Evolutionary conservation across 2,329 filamentous ascomycete species (phyloP), one percentile per base, ranked within the genome.

Genomic region (Microdochium trichocladiopsis): DNA sequence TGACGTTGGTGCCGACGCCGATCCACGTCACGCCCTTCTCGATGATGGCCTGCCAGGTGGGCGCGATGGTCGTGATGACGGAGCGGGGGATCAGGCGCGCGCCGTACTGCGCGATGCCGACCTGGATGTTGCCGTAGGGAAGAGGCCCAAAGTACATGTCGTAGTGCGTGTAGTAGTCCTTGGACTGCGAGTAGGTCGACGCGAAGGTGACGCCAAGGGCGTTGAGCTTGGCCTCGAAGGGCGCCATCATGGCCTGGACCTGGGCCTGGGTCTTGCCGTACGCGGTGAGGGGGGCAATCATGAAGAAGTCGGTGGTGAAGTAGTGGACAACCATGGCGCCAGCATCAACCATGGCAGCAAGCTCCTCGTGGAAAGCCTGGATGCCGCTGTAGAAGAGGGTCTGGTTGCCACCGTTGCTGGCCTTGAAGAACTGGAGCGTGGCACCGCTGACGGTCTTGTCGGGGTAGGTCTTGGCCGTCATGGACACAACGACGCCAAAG

Each of bases 401-500:
- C 22, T 77, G 72, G 22, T 61, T 51, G 18, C 61, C 63, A 51
- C 64, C 65, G 9, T 62, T 58, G 41, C 14, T 18, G 1, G 63
- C 53, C 14, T 63, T 61, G 21, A 63, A 61, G 55, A 80, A 76
- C 1, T 63, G 66, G 9, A 82, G 60, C 4, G 68, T 72, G 1
- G 74, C 69, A 2, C 72, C 77, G 1, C 71, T 68, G 3, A 75
- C 68, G 0, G 64, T 62, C 6, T 62, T 62, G 52, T 76, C 72
- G 0, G 69, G 65, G 60, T 82, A 71, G 1, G 75, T 71, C 55
- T 76, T 78, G 41, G 76, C 68, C 0, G 78, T 84, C 62, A 84
- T 70, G 2, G 76, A 79, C 16, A 74, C 63, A 2, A 85, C 78
- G 2, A 84, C 70, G 2, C 72, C 82, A 57, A 78, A 86, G 25